Evolutionary conservation across 169 alveolate species (phyloP), one percentile per base, ranked within the genome.

Genomic region (Pseudocohnilembus persalinus): DNA sequence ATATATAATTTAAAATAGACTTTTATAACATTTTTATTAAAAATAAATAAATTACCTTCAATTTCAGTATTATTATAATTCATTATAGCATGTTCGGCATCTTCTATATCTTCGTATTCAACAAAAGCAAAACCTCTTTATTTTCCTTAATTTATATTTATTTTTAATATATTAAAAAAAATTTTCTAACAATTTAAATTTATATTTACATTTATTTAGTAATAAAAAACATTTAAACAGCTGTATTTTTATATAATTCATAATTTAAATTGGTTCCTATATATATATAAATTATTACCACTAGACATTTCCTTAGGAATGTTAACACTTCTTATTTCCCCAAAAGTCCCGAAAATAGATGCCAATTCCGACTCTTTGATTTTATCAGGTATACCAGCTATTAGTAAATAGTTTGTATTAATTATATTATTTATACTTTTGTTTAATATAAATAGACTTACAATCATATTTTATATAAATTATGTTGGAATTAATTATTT

Each of bases 61-160:
- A 82, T 82, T 1, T 30, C 6, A 16, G 81, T 27, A 64, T 82
- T 82, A 33, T 82, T 77, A 25, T 31, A 65, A 30, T 82, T 82
- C 31, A 82, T 65, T 30, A 49, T 49, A 49, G 68, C 68, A 20
- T 49, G 68, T 49, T 49, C 68, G 20, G 68, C 68, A 49, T 49
- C 68, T 49, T 49, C 68, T 49, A 20, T 20, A 11, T 49, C 68
- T 49, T 49, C 68, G 20, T 49, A 49, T 49, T 49, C 68, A 11
- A 49, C 20, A 49, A 49, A 49, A 49, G 68, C 68, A 49, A 49
- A 49, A 49, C 68, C 68, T 20, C 68, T 49, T 4, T 4, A 49
- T 20, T 49, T 49, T 11, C 68, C 68, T 49, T 49, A 11, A 49
- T 49, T 49, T 49, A 49, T 49, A 49, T 49, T 11, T 49, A 49